Percentiles rank a stretch among this genome's conserved stretches.
Conservation (phyloP, 352 stramenopile species). For the Globisporangium irregulare region DNA sequence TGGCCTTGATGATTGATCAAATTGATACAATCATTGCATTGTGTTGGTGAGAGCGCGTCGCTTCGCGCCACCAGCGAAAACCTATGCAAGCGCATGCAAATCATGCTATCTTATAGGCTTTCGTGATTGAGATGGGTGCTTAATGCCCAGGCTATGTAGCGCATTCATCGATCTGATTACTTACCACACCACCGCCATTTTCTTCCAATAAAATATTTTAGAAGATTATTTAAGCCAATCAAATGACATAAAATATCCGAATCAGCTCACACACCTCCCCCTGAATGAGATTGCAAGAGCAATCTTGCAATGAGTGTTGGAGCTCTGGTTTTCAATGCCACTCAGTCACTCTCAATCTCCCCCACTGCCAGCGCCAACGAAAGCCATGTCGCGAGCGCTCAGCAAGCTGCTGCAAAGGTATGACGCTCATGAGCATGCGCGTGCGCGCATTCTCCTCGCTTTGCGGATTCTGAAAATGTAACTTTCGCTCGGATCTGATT, state of each 20-base stretch:
- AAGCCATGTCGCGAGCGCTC: constrained; percentile 25
- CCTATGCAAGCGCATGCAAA: constrained; percentile 4
- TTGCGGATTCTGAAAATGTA: neutral
- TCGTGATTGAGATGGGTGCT: neutral
- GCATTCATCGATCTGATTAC: constrained; percentile 13
- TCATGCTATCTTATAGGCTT: constrained; percentile 8
- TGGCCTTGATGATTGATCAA: neutral
- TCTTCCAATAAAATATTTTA: neutral
- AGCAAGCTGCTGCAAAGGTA: constrained; percentile 26
- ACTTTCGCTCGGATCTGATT: neutral
- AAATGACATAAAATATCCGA: neutral
- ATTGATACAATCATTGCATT: neutral
- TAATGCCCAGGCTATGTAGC: neutral
- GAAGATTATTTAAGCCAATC: constrained; percentile 1
- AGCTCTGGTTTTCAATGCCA: neutral
- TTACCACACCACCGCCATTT: constrained; percentile 4
- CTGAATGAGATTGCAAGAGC: neutral
- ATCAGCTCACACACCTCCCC: neutral
- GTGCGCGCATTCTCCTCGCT: neutral
- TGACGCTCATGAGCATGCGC: neutral
- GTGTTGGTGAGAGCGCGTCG: neutral
- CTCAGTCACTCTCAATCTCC: neutral
- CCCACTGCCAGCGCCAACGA: neutral
- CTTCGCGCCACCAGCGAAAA: constrained; percentile 3
- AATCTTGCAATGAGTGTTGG: neutral